A percentile compares a stretch with the other conserved stretches of the same genome.
Conservation (phyloP, 345 rosid species). For the Salix dunnii region DNA sequence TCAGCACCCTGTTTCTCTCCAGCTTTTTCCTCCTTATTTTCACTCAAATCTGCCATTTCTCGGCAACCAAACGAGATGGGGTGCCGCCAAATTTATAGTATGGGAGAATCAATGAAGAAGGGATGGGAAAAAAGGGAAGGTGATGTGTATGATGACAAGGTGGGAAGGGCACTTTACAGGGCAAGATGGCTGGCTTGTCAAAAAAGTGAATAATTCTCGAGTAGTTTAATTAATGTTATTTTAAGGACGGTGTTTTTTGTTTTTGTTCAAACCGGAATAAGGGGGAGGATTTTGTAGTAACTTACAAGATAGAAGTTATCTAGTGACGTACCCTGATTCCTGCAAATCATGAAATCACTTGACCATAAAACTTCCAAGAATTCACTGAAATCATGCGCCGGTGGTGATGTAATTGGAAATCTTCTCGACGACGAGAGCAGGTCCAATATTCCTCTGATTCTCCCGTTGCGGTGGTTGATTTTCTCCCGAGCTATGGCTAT, state of each 20-base stretch:
- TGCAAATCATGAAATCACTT: background rate
- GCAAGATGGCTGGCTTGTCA: background rate
- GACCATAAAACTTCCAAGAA: background rate
- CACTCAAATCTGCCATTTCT: slow-evolving; percentile 14
- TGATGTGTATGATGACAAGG: background rate
- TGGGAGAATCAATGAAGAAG: background rate
- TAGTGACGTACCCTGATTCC: background rate
- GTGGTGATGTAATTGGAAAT: background rate
- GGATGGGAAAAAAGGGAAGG: background rate
- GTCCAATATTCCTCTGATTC: background rate
- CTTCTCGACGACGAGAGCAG: background rate
- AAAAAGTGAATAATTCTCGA: background rate
- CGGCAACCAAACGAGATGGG: background rate
- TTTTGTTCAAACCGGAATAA: background rate
- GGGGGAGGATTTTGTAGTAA: background rate
- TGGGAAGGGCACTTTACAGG: background rate
- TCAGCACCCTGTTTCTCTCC: slow-evolving; percentile 9
- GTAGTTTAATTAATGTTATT: background rate
- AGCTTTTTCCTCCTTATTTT: background rate
- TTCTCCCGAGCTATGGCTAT: no score
- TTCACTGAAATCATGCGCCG: background rate
- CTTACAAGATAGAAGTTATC: background rate
- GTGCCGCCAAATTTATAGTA: background rate
- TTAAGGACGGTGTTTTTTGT: background rate
- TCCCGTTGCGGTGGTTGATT: background rate